These are phyloP conservation scores for Pseudonectria foliicola DNA, from an alignment of 2,329 filamentous ascomycete species.

Conservation along the genomic window DNA sequence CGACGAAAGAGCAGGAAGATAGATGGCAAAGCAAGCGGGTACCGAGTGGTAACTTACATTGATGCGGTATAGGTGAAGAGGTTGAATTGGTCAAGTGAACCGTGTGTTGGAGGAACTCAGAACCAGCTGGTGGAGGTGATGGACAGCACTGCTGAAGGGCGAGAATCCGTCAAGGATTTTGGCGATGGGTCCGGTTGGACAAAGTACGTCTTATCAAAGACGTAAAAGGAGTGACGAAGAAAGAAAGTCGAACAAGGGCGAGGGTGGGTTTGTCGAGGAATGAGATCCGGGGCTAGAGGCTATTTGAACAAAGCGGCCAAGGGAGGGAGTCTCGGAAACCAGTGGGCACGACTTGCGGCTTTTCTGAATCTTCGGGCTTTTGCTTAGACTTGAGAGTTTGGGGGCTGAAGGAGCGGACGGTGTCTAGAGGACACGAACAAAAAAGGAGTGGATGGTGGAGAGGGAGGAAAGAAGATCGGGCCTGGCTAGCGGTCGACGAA, in stretches of 20 bases:
- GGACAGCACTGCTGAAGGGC: conserved; percentile 17
- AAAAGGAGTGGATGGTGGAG: conserved; percentile 16
- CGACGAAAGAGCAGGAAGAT: no score
- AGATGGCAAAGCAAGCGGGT: no score
- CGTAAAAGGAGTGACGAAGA: conserved; percentile 16
- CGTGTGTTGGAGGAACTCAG: conserved; percentile 15
- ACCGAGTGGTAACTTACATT: no score
- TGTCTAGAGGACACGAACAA: conserved; percentile 26
- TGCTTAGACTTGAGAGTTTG: conserved; percentile 15
- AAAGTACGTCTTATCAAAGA: conserved; percentile 1
- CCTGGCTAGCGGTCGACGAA: conserved; percentile 21
- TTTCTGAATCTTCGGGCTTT: conserved; percentile 16
- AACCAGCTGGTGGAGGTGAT: conserved; percentile 19
- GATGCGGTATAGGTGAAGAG: not conserved
- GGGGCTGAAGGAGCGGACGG: conserved; percentile 25
- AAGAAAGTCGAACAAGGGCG: conserved; percentile 14
- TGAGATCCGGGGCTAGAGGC: conserved; percentile 5
- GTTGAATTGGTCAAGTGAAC: not conserved
- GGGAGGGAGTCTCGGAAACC: not conserved
- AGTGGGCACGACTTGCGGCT: conserved; percentile 15
- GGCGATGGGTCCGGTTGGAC: conserved; percentile 13
- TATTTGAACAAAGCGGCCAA: no score
- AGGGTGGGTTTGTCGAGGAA: conserved; percentile 10
- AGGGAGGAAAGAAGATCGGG: conserved; percentile 12
- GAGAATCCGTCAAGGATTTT: conserved; percentile 21